Conservation (phyloP, 495 filamentous ascomycete genomes). For the Hypoxylon fragiforme region DNA sequence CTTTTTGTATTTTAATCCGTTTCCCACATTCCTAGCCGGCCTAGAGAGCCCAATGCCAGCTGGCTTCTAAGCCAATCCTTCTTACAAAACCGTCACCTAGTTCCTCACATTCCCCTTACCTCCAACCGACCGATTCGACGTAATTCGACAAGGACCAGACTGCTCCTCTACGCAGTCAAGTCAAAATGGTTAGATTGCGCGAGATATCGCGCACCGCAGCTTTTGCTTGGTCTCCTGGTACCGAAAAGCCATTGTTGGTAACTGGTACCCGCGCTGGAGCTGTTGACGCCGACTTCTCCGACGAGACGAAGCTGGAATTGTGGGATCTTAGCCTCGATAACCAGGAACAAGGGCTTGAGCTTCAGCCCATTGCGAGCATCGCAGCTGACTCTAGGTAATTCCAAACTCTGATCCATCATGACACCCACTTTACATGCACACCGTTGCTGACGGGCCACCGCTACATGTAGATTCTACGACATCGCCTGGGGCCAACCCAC, state of each 20-base stretch:
- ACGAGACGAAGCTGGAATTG: conserved; percentile 93
- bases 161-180: conserved; percentile 21
- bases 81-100: conserved; percentile 3
- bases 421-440: conserved; percentile 4
- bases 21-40: conserved; percentile 36
- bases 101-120: conserved; percentile 3
- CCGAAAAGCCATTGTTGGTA: conserved; percentile 75
- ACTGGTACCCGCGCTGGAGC: conserved; percentile 96
- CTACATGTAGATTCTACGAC: conserved; percentile 94
- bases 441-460: conserved; percentile 14
- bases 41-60: conserved; percentile 42
- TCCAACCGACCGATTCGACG: conserved; percentile 5
- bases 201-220: conserved; percentile 95
- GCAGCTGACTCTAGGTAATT: conserved; percentile 85
- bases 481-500: conserved; percentile 88
- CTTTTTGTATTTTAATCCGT: conserved; percentile 4
- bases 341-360: conserved; percentile 72
- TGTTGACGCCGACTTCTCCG: conserved; percentile 95
- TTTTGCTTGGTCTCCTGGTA: conserved; percentile 91
- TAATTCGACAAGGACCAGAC: conserved; percentile 1
- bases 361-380: conserved; percentile 81
- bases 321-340: conserved; percentile 89
- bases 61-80: conserved; percentile 34
- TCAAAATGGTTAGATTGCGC: conserved; percentile 88
- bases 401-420: neutral